phyloP scores from a whole-genome alignment of 2,329 filamentous ascomycete species.

The Thelonectria blattea region DNA sequence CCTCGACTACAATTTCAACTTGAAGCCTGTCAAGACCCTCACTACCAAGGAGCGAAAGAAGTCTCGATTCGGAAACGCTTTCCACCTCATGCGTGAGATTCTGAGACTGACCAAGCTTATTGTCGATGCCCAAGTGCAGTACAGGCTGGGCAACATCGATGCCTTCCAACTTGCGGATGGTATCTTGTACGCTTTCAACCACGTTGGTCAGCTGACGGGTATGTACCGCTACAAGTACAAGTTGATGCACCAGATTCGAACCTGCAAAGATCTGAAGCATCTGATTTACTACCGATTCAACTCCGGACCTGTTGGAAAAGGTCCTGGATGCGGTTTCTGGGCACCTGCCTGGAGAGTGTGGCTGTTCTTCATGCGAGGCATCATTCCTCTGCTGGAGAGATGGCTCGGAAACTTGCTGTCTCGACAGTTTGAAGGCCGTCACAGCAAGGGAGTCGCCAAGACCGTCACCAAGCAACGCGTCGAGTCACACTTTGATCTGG shows the following conservation, averaged over 20 bases:
- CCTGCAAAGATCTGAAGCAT: constrained; percentile 99
- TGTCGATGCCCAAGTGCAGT: constrained; percentile 97
- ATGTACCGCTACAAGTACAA: constrained; percentile 99
- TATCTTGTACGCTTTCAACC: constrained; percentile 99
- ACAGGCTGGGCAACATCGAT: constrained; percentile 95
- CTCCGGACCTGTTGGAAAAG: constrained; percentile 93
- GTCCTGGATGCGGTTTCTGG: constrained; percentile 98
- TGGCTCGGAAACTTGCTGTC: constrained; percentile 98
- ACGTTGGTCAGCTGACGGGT: constrained; percentile 95
- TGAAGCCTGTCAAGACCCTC: constrained; percentile 98
- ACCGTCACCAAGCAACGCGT: constrained; percentile 99
- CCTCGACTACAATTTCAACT: constrained; percentile 98
- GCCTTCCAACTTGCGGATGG: constrained; percentile 98
- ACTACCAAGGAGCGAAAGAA: constrained; percentile 99
- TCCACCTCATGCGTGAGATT: constrained; percentile 98
- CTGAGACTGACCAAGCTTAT: constrained; percentile 95
- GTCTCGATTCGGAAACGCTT: constrained; percentile 97
- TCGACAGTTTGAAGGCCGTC: constrained; percentile 95
- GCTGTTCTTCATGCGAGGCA: constrained; percentile 99
- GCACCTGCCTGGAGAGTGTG: constrained; percentile 98
- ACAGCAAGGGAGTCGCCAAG: constrained; percentile 98
- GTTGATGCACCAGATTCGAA: constrained; percentile 99
- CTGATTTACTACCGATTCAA: constrained; percentile 99
- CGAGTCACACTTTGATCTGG: constrained; percentile 96
- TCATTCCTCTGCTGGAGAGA: constrained; percentile 93